phyloP scores from a whole-genome alignment of 23 red algal genomes.

The Gracilaria vermiculophylla region DNA sequence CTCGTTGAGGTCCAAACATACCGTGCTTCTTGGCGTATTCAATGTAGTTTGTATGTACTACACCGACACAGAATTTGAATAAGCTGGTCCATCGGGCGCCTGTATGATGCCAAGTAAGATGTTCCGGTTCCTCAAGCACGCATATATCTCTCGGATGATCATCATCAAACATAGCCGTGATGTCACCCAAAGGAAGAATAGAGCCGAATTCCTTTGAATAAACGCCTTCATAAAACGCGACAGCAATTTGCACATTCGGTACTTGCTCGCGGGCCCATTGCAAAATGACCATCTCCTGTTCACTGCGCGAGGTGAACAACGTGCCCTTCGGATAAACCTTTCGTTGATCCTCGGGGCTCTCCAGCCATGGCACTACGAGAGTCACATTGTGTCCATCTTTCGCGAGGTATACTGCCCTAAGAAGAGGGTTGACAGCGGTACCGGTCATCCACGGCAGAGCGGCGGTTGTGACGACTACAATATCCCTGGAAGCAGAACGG shows the following conservation, averaged over 20 bases:
- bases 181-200: slow-evolving; percentile 75
- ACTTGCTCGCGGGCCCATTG: slow-evolving; percentile 51
- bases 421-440: slow-evolving; percentile 77
- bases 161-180: slow-evolving; percentile 62
- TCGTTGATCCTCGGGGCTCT: slow-evolving; percentile 65
- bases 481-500: slow-evolving; percentile 24
- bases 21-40: slow-evolving; percentile 77
- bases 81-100: slow-evolving; percentile 63
- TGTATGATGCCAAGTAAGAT: slow-evolving; percentile 77
- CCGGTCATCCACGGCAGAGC: slow-evolving; percentile 87
- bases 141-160: slow-evolving; percentile 56
- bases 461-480: slow-evolving; percentile 78
- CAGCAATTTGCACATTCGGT: slow-evolving; percentile 6
- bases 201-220: slow-evolving; percentile 72
- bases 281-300: slow-evolving; percentile 53
- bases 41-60: slow-evolving; percentile 76
- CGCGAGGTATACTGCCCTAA: slow-evolving; percentile 79
- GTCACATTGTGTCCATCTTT: slow-evolving; percentile 51
- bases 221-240: slow-evolving; percentile 70
- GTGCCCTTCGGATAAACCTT: slow-evolving; percentile 66
- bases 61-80: slow-evolving; percentile 65
- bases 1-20: slow-evolving; percentile 56
- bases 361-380: slow-evolving; percentile 79
- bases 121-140: slow-evolving; percentile 85
- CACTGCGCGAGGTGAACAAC: slow-evolving; percentile 45